A percentile compares a stretch with the other conserved stretches of the same genome.
phyloP scores from a whole-genome alignment of 2,329 filamentous ascomycete genomes.

The Exserohilum rostratum region DNA sequence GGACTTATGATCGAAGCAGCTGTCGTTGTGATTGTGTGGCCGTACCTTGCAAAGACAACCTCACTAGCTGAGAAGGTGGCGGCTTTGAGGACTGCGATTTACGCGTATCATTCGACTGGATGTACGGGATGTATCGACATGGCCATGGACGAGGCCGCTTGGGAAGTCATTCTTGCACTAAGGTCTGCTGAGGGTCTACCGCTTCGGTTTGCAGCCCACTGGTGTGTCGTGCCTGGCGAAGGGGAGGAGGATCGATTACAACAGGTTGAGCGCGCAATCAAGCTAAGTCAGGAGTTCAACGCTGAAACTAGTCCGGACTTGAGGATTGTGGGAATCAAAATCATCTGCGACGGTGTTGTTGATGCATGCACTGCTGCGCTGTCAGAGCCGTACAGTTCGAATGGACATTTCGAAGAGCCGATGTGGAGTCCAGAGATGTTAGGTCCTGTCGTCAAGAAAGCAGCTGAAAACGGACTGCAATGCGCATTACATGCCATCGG shows the following conservation, averaged over 20 bases:
- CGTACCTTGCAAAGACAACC: constrained; percentile 57
- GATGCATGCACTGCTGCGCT: constrained; percentile 69
- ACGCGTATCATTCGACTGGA: constrained; percentile 57
- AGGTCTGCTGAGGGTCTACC: constrained; percentile 46
- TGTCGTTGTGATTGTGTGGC: constrained; percentile 62
- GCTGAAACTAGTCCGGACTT: constrained; percentile 53
- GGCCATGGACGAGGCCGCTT: constrained; percentile 64
- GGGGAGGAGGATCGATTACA: constrained; percentile 53
- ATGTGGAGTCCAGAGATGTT: constrained; percentile 63
- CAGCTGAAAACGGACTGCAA: constrained; percentile 62
- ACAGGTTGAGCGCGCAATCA: constrained; percentile 60
- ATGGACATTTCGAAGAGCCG: constrained; percentile 55
- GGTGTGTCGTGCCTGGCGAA: constrained; percentile 59
- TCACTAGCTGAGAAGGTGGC: constrained; percentile 57
- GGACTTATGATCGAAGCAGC: constrained; percentile 62
- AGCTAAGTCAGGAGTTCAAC: constrained; percentile 56
- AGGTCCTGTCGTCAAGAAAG: constrained; percentile 60
- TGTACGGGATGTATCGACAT: constrained; percentile 64
- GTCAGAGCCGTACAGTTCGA: constrained; percentile 62
- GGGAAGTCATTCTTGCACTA: constrained; percentile 58
- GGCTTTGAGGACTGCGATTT: constrained; percentile 55
- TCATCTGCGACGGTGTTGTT: constrained; percentile 69
- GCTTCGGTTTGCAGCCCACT: constrained; percentile 62
- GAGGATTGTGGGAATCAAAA: constrained; percentile 66
- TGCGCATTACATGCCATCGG: constrained; percentile 71